Evolutionary conservation across 345 rosid genomes (phyloP).

Genomic region (Camelina laxa): DNA sequence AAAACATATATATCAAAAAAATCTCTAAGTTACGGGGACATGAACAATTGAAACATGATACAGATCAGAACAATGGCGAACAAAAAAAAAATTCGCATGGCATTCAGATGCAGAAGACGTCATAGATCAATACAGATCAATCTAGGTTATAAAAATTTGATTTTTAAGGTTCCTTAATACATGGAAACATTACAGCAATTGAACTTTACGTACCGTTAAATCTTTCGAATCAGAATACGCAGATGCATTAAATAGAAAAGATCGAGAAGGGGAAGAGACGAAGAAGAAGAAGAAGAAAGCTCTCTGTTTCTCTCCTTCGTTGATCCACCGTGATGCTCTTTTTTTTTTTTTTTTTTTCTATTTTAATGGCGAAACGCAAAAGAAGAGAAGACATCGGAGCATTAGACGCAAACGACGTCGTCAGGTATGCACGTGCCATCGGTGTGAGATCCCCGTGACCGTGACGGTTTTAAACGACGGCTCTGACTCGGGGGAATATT

Average conservation of each 20-base stretch:
- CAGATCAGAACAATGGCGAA: slow-evolving; percentile 29
- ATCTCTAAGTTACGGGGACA: background rate
- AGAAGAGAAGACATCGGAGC: slow-evolving; percentile 1
- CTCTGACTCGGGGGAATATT: background rate
- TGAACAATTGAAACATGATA: slow-evolving; percentile 13
- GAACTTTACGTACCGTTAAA: slow-evolving; percentile 22
- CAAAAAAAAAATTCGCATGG: background rate
- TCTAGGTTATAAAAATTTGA: background rate
- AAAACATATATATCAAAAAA: background rate
- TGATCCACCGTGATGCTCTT: slow-evolving; percentile 19
- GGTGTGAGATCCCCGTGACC: slow-evolving; percentile 18
- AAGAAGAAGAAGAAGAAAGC: slow-evolving; percentile 21
- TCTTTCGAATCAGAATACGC: background rate
- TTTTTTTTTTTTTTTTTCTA: slow-evolving; percentile 1
- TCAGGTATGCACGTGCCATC: slow-evolving; percentile 27
- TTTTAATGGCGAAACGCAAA: slow-evolving; percentile 29
- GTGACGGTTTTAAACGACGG: slow-evolving; percentile 30
- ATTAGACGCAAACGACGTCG: background rate
- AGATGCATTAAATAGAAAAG: background rate
- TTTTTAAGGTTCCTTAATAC: background rate
- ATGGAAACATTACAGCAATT: background rate
- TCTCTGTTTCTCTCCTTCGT: slow-evolving; percentile 30
- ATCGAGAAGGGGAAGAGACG: slow-evolving; percentile 9
- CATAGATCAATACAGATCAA: slow-evolving; percentile 2
- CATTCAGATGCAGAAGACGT: slow-evolving; percentile 16